Conservation (phyloP, 2,329 filamentous ascomycete species). For the Colletotrichum destructivum region DNA sequence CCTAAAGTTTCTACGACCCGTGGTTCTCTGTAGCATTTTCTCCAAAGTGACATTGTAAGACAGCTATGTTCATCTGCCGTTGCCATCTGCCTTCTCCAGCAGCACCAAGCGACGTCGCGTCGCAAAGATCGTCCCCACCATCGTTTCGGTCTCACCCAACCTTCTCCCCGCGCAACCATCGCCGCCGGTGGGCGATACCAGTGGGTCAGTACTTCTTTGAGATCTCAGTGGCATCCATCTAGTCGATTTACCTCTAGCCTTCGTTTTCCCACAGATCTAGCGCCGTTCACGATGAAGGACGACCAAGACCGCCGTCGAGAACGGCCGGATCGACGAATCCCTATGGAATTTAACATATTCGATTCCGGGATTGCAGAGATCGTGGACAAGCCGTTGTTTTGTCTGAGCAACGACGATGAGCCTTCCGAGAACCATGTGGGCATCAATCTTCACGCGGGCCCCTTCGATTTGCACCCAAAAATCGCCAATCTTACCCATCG, state of each 20-base stretch:
- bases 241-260: neutral
- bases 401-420: conserved; percentile 11
- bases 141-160: neutral
- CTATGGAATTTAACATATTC: conserved; percentile 10
- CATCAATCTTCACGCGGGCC: conserved; percentile 20
- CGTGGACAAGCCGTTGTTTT: conserved; percentile 11
- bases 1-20: no score
- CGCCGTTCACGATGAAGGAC: neutral
- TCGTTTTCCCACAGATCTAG: neutral
- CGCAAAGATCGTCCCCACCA: neutral
- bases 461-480: conserved; percentile 3
- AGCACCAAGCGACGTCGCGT: neutral
- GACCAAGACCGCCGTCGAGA: neutral
- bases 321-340: neutral
- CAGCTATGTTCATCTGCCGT: neutral
- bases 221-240: no score
- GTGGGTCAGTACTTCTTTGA: no score
- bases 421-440: conserved; percentile 10
- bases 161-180: neutral
- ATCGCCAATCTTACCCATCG: conserved; percentile 20
- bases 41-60: no score
- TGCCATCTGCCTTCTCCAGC: neutral
- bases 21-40: neutral
- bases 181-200: neutral
- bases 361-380: conserved; percentile 8